phyloP scores from a whole-genome alignment of 202 grass and related monocot genomes.

The Musa balbisiana region DNA sequence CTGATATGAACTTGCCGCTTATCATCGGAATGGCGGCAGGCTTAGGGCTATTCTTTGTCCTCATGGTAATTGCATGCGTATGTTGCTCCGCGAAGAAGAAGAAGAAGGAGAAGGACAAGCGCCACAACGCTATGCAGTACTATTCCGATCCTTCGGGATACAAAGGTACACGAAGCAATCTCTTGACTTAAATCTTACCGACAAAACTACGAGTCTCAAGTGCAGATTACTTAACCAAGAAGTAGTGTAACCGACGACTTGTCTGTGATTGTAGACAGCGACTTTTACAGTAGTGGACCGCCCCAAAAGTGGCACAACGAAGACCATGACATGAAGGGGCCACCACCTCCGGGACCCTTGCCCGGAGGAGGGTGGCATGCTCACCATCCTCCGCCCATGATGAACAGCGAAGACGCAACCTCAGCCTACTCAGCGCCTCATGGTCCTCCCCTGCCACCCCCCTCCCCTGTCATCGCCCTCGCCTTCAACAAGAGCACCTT shows the following conservation, averaged over 20 bases:
- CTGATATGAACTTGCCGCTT: background rate
- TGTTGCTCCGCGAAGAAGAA: constrained; percentile 39
- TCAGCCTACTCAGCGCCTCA: constrained; percentile 1
- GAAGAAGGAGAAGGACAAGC: constrained; percentile 33
- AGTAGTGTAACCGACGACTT: background rate
- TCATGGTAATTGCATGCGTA: constrained; percentile 49
- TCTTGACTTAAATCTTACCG: too few species aligned
- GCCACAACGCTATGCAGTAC: constrained; percentile 52
- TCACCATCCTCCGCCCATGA: background rate
- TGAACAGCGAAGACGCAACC: background rate
- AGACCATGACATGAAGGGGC: background rate
- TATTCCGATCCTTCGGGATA: constrained; percentile 45
- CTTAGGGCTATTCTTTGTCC: constrained; percentile 37
- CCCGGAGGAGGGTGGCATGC: constrained; percentile 16
- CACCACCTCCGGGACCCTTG: background rate
- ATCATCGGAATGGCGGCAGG: constrained; percentile 27
- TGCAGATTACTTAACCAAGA: background rate
- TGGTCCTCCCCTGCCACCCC: constrained; percentile 23
- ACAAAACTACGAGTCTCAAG: background rate
- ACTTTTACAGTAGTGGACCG: background rate
- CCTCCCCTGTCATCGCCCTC: constrained; percentile 16
- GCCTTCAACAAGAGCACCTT: constrained; percentile 28
- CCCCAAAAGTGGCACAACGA: constrained; percentile 13
- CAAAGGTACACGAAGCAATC: constrained; percentile 38
- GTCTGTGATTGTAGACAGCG: background rate